Conservation (phyloP, 306 rosid genomes). For the Carpinus fangiana region DNA sequence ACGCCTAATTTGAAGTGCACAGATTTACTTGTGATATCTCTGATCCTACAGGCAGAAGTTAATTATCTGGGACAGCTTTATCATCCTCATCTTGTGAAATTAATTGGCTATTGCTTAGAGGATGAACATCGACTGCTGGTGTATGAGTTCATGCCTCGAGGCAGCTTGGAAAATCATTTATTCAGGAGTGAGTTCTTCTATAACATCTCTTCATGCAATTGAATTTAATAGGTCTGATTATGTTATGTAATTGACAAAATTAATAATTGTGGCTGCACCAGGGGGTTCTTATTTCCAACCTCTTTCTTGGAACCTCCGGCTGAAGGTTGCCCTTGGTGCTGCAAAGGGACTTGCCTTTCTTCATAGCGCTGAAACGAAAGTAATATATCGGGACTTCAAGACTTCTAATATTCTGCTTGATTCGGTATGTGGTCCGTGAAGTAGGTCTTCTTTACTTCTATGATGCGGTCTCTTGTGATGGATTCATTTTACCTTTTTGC, state of each 20-base stretch:
- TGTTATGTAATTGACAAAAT: conserved; percentile 1
- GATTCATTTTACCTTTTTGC: not conserved
- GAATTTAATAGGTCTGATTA: conserved; percentile 5
- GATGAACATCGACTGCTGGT: conserved; percentile 63
- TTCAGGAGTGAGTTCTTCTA: conserved; percentile 52
- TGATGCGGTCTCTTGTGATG: not conserved
- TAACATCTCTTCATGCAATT: not conserved
- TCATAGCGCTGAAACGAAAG: conserved; percentile 52
- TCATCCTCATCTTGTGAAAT: conserved; percentile 67
- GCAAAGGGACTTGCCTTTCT: conserved; percentile 77
- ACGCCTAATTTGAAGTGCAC: not conserved
- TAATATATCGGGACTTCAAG: conserved; percentile 67
- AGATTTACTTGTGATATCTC: conserved; percentile 3
- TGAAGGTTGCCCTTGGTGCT: conserved; percentile 72
- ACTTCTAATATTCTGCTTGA: conserved; percentile 67
- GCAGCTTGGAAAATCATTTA: conserved; percentile 74
- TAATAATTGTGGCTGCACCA: conserved; percentile 23
- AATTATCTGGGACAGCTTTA: conserved; percentile 60
- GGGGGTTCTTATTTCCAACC: conserved; percentile 76
- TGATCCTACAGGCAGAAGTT: conserved; percentile 52
- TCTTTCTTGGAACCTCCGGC: conserved; percentile 66
- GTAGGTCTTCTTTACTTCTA: conserved; percentile 10
- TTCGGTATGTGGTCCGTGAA: conserved; percentile 43
- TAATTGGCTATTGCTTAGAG: conserved; percentile 63
- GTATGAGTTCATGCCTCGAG: conserved; percentile 69